Evolutionary conservation across 148 eudicot genomes (phyloP).

Genomic region (Persicaria maculosa): DNA sequence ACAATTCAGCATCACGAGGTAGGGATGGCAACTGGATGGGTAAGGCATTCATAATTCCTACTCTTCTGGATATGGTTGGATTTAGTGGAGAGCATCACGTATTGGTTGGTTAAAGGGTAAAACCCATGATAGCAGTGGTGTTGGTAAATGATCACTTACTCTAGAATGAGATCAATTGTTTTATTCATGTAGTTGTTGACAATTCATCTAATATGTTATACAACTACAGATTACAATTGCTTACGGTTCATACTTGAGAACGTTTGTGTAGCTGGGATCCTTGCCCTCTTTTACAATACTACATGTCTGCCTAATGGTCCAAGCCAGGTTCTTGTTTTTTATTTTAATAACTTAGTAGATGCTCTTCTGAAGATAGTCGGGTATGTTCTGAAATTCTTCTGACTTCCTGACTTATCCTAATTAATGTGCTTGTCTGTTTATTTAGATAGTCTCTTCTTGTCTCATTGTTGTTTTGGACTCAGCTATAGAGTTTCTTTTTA

Average conservation of each 20-base stretch:
- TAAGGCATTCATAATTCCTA: slow-evolving; percentile 12
- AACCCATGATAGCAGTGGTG: slow-evolving; percentile 3
- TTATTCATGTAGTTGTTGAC: neutral
- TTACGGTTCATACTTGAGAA: neutral
- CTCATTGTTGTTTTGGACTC: neutral
- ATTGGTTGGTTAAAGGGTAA: slow-evolving; percentile 3
- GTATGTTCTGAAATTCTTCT: slow-evolving; percentile 11
- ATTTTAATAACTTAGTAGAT: neutral
- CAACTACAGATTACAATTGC: neutral
- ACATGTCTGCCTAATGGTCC: slow-evolving; percentile 6
- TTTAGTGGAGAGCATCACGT: neutral
- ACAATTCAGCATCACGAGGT: slow-evolving; percentile 21
- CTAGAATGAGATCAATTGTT: neutral
- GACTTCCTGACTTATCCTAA: neutral
- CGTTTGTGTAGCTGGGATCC: neutral
- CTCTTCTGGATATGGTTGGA: slow-evolving; percentile 16
- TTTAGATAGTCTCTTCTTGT: neutral
- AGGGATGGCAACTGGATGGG: slow-evolving; percentile 23
- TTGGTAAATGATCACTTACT: neutral
- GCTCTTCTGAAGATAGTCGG: slow-evolving; percentile 7
- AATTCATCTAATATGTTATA: neutral
- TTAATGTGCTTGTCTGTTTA: neutral
- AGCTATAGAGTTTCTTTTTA: neutral
- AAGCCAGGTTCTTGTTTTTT: slow-evolving; percentile 5
- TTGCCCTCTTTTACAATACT: neutral